Conservation (phyloP, 345 rosid genomes). For the Draba incana region DNA sequence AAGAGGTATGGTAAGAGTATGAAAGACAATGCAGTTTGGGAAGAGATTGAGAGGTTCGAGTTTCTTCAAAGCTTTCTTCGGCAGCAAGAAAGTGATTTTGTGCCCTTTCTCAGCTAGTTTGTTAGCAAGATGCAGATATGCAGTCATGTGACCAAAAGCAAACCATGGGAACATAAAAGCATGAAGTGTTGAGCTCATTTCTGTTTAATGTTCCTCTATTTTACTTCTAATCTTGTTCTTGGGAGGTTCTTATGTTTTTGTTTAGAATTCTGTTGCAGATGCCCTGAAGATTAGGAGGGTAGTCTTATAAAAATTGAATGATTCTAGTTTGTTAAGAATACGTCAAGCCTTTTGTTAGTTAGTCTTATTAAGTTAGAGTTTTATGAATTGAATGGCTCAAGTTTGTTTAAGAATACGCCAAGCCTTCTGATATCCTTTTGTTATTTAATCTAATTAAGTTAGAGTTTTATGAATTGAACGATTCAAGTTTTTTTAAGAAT, state of each 20-base stretch:
- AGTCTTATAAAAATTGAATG: conserved; percentile 10
- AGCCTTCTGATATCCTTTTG: too few species aligned
- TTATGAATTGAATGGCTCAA: too few species aligned
- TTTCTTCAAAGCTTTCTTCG: conserved; percentile 42
- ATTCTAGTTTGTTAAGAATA: conserved; percentile 31
- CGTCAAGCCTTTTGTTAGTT: background rate
- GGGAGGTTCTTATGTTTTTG: background rate
- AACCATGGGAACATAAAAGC: conserved; percentile 58
- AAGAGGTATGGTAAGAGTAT: conserved; percentile 44
- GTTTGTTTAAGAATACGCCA: too few species aligned
- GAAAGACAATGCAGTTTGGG: conserved; percentile 51
- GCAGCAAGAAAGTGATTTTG: conserved; percentile 46
- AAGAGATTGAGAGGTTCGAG: conserved; percentile 45
- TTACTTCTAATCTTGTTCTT: conserved; percentile 2
- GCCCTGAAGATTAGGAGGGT: conserved; percentile 30
- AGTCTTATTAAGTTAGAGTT: background rate
- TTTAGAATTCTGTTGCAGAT: conserved; percentile 2
- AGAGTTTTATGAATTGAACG: too few species aligned
- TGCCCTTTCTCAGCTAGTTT: conserved; percentile 54
- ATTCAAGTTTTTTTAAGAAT: too few species aligned
- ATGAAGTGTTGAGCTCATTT: conserved; percentile 36
- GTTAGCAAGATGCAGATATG: conserved; percentile 55
- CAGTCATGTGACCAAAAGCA: conserved; percentile 54
- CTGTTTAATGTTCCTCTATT: background rate
- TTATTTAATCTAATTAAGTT: too few species aligned